Evolutionary conservation across 1,284 basidiomycete genomes (phyloP), one percentile per base, ranked within the genome.

Genomic region (Cryptococcus sp.): DNA sequence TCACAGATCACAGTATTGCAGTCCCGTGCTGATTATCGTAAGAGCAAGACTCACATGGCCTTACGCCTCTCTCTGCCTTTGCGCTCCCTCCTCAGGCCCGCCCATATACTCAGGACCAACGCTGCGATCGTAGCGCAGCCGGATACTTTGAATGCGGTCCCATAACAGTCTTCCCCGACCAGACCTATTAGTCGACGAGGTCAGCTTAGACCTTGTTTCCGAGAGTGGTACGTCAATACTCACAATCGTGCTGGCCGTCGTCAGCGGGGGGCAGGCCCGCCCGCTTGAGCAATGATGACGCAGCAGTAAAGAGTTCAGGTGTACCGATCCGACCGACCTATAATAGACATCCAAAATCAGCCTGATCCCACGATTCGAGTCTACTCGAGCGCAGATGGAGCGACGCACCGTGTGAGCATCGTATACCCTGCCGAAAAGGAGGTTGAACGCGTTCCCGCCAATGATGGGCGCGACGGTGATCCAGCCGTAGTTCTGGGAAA

Each of bases 401-500:
- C 35, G 7, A 62, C 73, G 51, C 35, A 76, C 75, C 6, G 83
- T 84, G 68, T 93, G 88, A 5, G 85, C 82, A 66, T 93, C 91
- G 43, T 91, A 82, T 62, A 90, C 87, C 43, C 80, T 80, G 0
- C 93, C 93, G 69, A 94, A 95, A 45, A 89, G 80, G 42, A 94
- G 70, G 43, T 91, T 92, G 77, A 93, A 91, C 1, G 91, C 52
- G 78, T 94, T 95, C 0, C 89, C 89, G 7, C 88, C 89, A 2
- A 93, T 50, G 57, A 92, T 83, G 1, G 93, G 91, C 0, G 88
- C 84, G 19, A 93, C 78, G 7, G 85, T 85, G 27, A 89, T 82
- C 71, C 85, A 89, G 17, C 93, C 93, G 87, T 87, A 93, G 75
- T 94, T 95, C 78, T 92, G 87, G 79, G 86, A 87, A 60, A 60